Evolutionary conservation across 2,329 filamentous ascomycete genomes (phyloP).

Genomic region (Xylariales sp.): DNA sequence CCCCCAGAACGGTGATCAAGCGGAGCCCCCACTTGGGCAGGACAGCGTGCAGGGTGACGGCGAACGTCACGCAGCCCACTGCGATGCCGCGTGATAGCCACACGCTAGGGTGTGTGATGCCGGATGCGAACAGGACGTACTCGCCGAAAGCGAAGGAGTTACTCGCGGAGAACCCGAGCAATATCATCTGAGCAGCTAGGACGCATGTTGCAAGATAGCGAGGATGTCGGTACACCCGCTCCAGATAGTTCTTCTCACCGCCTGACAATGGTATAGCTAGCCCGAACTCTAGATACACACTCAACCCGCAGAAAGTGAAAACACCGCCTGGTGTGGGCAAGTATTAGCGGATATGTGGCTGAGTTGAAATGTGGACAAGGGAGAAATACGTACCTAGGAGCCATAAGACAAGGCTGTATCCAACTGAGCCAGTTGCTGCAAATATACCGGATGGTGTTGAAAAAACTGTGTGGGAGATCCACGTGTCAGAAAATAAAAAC

Average conservation of each 20-base stretch:
- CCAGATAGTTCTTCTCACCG: constrained; percentile 64
- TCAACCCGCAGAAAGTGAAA: constrained; percentile 54
- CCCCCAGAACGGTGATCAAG: constrained; percentile 53
- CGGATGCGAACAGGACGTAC: constrained; percentile 53
- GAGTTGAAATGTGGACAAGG: not conserved
- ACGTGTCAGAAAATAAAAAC: not conserved
- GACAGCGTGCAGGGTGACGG: constrained; percentile 46
- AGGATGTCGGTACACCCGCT: constrained; percentile 55
- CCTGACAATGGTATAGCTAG: constrained; percentile 58
- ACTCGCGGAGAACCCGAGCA: constrained; percentile 56
- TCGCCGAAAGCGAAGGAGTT: constrained; percentile 56
- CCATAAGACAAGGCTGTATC: constrained; percentile 34
- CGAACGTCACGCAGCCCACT: constrained; percentile 49
- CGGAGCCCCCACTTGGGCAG: constrained; percentile 55
- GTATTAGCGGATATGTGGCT: not conserved
- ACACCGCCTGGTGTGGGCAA: constrained; percentile 31
- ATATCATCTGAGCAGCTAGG: constrained; percentile 56
- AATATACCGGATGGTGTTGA: constrained; percentile 51
- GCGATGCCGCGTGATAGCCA: constrained; percentile 56
- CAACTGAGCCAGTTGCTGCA: constrained; percentile 46
- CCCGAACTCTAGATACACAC: constrained; percentile 61
- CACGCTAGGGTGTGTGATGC: constrained; percentile 38
- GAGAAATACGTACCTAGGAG: constrained; percentile 12
- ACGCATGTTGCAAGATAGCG: constrained; percentile 56
- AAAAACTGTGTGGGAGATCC: constrained; percentile 35